Percentiles rank a stretch among this genome's conserved stretches.
phyloP scores from a whole-genome alignment of 2,329 filamentous ascomycete genomes.

The Claviceps arundinis region DNA sequence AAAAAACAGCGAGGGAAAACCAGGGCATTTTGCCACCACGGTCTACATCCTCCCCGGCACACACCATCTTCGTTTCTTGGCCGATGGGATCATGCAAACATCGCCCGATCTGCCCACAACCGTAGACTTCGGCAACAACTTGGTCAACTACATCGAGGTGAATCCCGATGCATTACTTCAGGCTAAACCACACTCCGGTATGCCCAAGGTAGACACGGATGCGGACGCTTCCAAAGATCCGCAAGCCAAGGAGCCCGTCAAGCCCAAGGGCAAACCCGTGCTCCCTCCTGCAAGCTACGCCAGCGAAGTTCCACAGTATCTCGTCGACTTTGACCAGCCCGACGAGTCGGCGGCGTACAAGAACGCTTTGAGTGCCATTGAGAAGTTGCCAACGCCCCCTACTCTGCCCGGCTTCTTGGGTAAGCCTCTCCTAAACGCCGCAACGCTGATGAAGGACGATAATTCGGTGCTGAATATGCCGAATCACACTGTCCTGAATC shows the following conservation, averaged over 20 bases:
- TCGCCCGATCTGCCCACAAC: constrained; percentile 81
- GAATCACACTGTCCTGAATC: constrained; percentile 93
- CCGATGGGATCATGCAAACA: constrained; percentile 86
- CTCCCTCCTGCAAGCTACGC: constrained; percentile 50
- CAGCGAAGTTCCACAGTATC: constrained; percentile 65
- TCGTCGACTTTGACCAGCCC: constrained; percentile 73
- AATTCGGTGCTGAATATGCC: constrained; percentile 94
- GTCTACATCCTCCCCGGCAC: constrained; percentile 84
- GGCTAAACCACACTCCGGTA: constrained; percentile 12
- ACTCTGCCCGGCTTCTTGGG: constrained; percentile 79
- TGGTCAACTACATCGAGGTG: constrained; percentile 97
- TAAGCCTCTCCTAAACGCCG: constrained; percentile 88
- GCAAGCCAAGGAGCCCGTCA: constrained; percentile 28
- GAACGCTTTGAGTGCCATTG: constrained; percentile 60
- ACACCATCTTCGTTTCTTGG: constrained; percentile 91
- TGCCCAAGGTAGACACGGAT: constrained; percentile 7
- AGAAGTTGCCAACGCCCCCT: constrained; percentile 72
- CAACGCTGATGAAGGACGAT: constrained; percentile 89
- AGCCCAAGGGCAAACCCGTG: constrained; percentile 40
- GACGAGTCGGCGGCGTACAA: constrained; percentile 66
- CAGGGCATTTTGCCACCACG: constrained; percentile 58
- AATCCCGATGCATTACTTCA: constrained; percentile 48
- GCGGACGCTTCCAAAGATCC: constrained; percentile 4
- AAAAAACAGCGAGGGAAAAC: constrained; percentile 33
- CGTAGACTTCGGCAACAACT: constrained; percentile 93